Conservation (phyloP, 176 grass and related monocot species). For the Zizania latifolia region DNA sequence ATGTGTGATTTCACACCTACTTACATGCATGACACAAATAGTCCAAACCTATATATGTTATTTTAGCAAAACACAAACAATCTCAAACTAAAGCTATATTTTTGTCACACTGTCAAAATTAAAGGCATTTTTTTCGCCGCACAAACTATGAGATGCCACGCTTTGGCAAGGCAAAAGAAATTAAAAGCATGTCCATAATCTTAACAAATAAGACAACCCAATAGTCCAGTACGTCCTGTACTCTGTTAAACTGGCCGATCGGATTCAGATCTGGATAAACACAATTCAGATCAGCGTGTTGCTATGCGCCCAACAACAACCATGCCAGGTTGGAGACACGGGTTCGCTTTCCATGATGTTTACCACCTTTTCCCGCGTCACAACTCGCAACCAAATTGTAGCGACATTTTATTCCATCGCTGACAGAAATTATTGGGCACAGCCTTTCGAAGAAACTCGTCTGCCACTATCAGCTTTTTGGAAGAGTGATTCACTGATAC, state of each 20-base stretch:
- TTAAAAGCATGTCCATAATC: too few species aligned
- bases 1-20: neutral
- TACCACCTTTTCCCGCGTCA: neutral
- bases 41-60: neutral
- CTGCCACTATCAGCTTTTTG: neutral
- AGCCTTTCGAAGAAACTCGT: neutral
- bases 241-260: neutral
- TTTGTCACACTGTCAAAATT: too few species aligned
- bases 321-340: neutral
- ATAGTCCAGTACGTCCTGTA: neutral
- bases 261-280: constrained; percentile 2
- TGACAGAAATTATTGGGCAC: neutral
- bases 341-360: neutral
- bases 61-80: neutral
- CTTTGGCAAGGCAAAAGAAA: too few species aligned
- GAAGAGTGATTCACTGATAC: neutral
- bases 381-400: neutral
- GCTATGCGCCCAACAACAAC: neutral
- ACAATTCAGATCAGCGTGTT: neutral
- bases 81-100: too few species aligned
- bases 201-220: too few species aligned
- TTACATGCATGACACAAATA: too few species aligned
- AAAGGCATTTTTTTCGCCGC: too few species aligned
- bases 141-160: too few species aligned
- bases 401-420: neutral